Conservation (phyloP, 2,329 filamentous ascomycete genomes). For the Exophiala xenobiotica region DNA sequence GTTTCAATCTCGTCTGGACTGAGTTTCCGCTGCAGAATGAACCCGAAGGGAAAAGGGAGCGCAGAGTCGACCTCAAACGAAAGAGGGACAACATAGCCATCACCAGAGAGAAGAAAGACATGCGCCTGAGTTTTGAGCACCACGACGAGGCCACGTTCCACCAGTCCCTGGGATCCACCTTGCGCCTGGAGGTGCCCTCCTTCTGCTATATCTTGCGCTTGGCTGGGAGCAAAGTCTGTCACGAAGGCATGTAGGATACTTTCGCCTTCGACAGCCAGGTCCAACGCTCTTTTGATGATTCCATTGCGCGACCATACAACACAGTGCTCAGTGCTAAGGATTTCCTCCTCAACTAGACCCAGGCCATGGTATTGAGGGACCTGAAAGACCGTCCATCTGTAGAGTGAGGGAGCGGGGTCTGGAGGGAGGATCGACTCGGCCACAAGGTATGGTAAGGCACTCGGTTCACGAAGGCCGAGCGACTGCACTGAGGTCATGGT, state of each 20-base stretch:
- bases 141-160: constrained; percentile 66
- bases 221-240: constrained; percentile 68
- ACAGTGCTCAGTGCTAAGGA: constrained; percentile 70
- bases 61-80: constrained; percentile 91
- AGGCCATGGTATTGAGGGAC: constrained; percentile 45
- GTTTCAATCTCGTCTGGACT: constrained; percentile 44
- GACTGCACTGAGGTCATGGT: constrained; percentile 87
- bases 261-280: constrained; percentile 83
- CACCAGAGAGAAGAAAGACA: constrained; percentile 84
- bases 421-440: constrained; percentile 72
- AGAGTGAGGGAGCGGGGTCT: constrained; percentile 64
- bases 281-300: constrained; percentile 80
- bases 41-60: constrained; percentile 75
- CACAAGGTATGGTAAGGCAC: constrained; percentile 78
- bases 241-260: constrained; percentile 81
- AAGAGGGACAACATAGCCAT: constrained; percentile 85
- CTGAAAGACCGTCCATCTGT: constrained; percentile 61
- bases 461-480: constrained; percentile 84
- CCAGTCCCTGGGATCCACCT: not conserved
- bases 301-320: constrained; percentile 89
- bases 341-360: constrained; percentile 67
- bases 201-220: constrained; percentile 30
- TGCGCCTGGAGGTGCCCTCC: constrained; percentile 16
- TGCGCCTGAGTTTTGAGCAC: constrained; percentile 91
- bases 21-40: constrained; percentile 81